Base-by-base conservation (phyloP, 1,284 basidiomycete species). In the Rhodotorula sp. region DNA sequence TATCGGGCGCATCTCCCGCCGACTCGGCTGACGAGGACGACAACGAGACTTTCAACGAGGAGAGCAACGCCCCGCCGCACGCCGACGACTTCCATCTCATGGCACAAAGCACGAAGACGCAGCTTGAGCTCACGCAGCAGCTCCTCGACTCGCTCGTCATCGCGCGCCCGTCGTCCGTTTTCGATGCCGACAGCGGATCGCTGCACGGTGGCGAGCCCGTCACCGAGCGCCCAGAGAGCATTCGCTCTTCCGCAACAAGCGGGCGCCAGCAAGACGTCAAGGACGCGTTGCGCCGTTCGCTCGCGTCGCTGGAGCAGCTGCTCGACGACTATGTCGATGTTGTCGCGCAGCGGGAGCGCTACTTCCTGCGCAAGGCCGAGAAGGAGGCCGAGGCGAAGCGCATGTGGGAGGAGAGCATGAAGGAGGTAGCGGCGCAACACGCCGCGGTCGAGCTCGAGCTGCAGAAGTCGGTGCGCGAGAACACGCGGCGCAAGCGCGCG, bases 331-430 rank as follows among this genome's bases (percentile, higher is more conserved):
- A 91, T 78, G 82, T 89, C 9, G 81, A 85, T 50, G 93, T 95
- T 88, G 85, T 87, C 1, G 84, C 85, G 60, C 89, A 91, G 65
- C 86, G 96, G n/a, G 95, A 97, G 78, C 85, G 87, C 57, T 97
- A 90, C 88, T 78, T 81, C 66, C 69, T 70, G 25, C 81, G 72
- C 72, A 82, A 78, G 66, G 92, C 89, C 83, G 93, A 97, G 79
- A 85, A 87, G 61, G 87, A 89, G 79, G 86, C 91, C 42, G 88
- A 91, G 79, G 86, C 81, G 56, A 82, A 82, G 71, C 79, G 84
- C 46, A 85, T 95, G 27, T 97, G 95, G 96, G 94, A 97, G 82
- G 91, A 95, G 81, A 95, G 92, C 81, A 84, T 98, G 79, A 88
- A 90, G 64, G 87, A 88, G 0, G 90, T 97, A 5, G 93, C 94